Conservation (phyloP, 202 grass and related monocot species). For the Setaria viridis region DNA sequence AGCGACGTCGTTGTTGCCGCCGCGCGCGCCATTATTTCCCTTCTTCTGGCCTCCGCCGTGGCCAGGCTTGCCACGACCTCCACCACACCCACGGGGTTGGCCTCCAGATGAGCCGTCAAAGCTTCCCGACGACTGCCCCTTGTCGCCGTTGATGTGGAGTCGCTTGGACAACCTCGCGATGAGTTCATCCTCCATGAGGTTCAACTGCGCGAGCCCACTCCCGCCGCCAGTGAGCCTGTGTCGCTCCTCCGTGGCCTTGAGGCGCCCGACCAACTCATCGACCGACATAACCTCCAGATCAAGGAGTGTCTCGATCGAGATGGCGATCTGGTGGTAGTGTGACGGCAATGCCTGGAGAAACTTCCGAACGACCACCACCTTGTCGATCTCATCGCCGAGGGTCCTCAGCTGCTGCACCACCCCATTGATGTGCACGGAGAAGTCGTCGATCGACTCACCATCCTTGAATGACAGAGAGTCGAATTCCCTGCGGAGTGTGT, state of each 20-base stretch:
- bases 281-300: rapidly evolving
- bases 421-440: background rate
- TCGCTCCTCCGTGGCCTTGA: background rate
- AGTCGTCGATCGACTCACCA: background rate
- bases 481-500: background rate
- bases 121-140: too few relatives aligned
- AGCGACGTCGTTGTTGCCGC: background rate
- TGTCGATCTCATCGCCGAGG: rapidly evolving
- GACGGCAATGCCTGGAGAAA: background rate
- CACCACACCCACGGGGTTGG: background rate
- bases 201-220: background rate
- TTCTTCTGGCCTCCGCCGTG: background rate
- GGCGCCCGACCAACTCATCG: background rate
- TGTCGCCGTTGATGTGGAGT: background rate
- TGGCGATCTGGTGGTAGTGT: background rate
- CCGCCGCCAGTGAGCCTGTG: background rate
- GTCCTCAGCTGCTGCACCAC: background rate
- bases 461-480: background rate
- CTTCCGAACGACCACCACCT: background rate
- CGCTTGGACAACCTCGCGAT: background rate
- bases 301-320: background rate
- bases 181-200: background rate
- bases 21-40: too few relatives aligned
- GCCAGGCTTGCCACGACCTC: background rate
- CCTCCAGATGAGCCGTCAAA: too few relatives aligned